Conservation (phyloP, 805 yeast genomes). For the Candida coquimbonensis region DNA sequence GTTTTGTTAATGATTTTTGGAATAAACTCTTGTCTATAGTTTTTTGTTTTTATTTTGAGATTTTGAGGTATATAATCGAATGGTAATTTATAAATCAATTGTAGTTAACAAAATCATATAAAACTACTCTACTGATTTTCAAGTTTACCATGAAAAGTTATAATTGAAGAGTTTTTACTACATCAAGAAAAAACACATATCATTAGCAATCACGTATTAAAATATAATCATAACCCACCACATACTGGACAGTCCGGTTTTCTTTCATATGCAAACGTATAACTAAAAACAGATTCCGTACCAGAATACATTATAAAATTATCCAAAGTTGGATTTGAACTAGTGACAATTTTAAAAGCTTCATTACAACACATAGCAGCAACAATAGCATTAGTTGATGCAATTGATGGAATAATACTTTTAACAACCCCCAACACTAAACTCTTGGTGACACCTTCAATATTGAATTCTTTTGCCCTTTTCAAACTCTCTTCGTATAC, state of each 20-base stretch:
- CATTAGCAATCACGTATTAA: no score
- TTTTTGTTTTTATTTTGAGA: no score
- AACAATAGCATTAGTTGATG: slow-evolving; percentile 86
- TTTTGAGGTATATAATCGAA: no score
- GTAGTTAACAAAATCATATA: no score
- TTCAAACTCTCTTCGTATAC: slow-evolving; percentile 45
- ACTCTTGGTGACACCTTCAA: slow-evolving; percentile 61
- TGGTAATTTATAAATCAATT: no score
- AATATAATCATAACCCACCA: slow-evolving; percentile 34
- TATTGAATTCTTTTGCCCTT: slow-evolving; percentile 61
- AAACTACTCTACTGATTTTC: no score
- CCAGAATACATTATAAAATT: slow-evolving; percentile 90
- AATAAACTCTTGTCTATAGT: no score
- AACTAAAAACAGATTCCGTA: slow-evolving; percentile 67
- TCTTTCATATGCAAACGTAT: slow-evolving; percentile 58
- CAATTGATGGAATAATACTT: slow-evolving; percentile 88
- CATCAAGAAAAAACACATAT: no score
- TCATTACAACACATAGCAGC: slow-evolving; percentile 89
- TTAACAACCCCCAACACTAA: slow-evolving; percentile 84
- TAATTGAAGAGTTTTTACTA: no score
- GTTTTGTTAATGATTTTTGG: no score
- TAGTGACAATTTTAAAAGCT: slow-evolving; percentile 70
- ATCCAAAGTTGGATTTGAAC: slow-evolving; percentile 55
- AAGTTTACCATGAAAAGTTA: no score
- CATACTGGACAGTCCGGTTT: slow-evolving; percentile 71